Percentiles rank a stretch among this genome's conserved stretches.
Conservation (phyloP, 2,329 filamentous ascomycete genomes). For the Fusarium sp. region DNA sequence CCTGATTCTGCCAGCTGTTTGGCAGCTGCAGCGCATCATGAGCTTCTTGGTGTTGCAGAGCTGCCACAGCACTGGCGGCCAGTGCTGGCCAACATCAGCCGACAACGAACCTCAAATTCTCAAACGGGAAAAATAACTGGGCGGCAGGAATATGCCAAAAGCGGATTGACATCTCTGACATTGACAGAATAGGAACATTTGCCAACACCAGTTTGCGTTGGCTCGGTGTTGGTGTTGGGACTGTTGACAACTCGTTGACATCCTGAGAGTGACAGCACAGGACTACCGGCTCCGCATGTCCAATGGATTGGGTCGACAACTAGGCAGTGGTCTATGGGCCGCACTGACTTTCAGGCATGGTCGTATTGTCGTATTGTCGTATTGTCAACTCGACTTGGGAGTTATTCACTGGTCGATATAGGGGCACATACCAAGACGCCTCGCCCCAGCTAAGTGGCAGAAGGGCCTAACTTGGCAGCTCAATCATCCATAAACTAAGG, state of each 20-base stretch:
- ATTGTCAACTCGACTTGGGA: neutral
- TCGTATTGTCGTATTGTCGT: neutral
- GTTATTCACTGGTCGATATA: neutral
- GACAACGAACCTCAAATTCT: neutral
- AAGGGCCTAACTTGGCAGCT: too few relatives aligned
- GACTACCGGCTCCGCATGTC: neutral
- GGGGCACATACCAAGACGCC: neutral
- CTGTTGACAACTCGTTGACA: neutral
- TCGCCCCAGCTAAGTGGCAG: too few relatives aligned
- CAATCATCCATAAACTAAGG: too few relatives aligned
- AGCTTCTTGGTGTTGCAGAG: neutral
- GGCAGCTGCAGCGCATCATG: constrained; percentile 2
- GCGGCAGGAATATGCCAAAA: neutral
- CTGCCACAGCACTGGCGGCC: neutral
- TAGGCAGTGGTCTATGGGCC: neutral
- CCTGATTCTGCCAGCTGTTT: neutral
- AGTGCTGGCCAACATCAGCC: neutral
- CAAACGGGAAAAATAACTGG: neutral
- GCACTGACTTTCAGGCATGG: neutral
- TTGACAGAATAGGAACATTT: neutral
- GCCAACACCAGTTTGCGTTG: neutral
- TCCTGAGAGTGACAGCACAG: neutral
- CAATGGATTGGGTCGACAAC: neutral
- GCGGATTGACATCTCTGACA: neutral
- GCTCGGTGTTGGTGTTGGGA: neutral